Evolutionary conservation across 1,139 yeast genomes (phyloP), one percentile per base, ranked within the genome.

Genomic region (Barnettozyma hawaiiensis): DNA sequence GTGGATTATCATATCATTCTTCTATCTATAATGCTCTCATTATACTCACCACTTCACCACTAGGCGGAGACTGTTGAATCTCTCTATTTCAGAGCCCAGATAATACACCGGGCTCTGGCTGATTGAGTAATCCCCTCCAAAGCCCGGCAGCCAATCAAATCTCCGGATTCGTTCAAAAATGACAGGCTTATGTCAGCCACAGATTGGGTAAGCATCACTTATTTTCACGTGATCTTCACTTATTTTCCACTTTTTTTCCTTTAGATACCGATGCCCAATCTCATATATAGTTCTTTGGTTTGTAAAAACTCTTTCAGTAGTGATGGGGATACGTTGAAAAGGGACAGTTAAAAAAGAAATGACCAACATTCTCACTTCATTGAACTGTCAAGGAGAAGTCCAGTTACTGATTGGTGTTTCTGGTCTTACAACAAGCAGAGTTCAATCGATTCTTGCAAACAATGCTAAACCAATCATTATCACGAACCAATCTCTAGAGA

Each of bases 361-460:
- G 66, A 54, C 65, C 23, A 64, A 57, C 33, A 58, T 81, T 33
- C 60, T 81, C 36, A 67, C 80, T 3, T 74, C 85, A 2, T 62
- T 72, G 41, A 64, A 72, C 45, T 69, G 83, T 42, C 49, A 58
- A 8, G 78, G 67, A 19, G 85, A 83, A 53, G 63, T 64, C 1
- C 85, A 81, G 52, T 62, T 86, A 33, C 70, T 87, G 3, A 63
- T 85, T 8, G 95, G 95, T 38, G 59, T 71, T 2, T 67, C 82
- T 4, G 70, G 73, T 10, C 65, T 77, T 19, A 66, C 81, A 1
- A 60, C 67, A n/a, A 65, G 69, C 29, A 69, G 95, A 47, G 66
- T 76, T 15, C 66, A 65, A 32, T 61, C 73, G 14, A 67, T 81
- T 7, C 53, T 74, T 18, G 73, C 70, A 31, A 62, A 78, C 18